Evolutionary conservation across 495 filamentous ascomycete genomes (phyloP), one percentile per base, ranked within the genome.

Genomic region (Aspergillus sclerotioniger): DNA sequence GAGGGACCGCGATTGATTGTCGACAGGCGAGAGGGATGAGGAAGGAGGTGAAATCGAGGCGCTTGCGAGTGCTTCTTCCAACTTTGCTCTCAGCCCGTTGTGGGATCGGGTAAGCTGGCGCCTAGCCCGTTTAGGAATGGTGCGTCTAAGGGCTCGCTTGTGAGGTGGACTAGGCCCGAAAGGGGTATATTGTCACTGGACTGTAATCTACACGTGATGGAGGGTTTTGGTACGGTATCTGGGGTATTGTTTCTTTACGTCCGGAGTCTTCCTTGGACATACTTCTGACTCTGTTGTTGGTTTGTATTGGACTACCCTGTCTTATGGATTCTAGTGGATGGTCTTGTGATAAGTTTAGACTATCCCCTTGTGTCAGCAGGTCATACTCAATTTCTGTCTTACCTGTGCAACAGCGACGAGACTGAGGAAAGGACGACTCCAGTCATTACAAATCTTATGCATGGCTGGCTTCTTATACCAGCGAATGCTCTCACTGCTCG

Each of bases 51-150:
- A 69, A 69, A 58, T 63, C 65, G 61, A 74, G 60, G 65, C 63
- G 50, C 53, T 53, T 54, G 56, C 25, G 25, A 54, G 53, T 54
- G 52, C 58, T 62, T 48, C 60, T 53, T 54, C 46, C 20, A 62
- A 73, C 66, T 75, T 75, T 73, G 69, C 68, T 70, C 58, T 25
- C 25, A 25, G 47, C 62, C 67, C 67, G 68, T 76, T 77, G 75
- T 77, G 75, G 73, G 75, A 76, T 77, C 70, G 71, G 74, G 65
- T 76, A 75, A 75, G 64, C 63, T 57, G 51, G 3, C 35, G 66
- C 21, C 74, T 77, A 77, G 52, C 69, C 70, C 1, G 2, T 8
- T 66, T 59, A 31, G 67, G 67, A 37, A 63, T 65, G 58, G 62
- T 65, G 60, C 50, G 53, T 21, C 37, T 25, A 54, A 71, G 71